A percentile compares a stretch with the other conserved stretches of the same genome.
Conservation (phyloP, 495 filamentous ascomycete genomes). For the Neurospora pannonica region DNA sequence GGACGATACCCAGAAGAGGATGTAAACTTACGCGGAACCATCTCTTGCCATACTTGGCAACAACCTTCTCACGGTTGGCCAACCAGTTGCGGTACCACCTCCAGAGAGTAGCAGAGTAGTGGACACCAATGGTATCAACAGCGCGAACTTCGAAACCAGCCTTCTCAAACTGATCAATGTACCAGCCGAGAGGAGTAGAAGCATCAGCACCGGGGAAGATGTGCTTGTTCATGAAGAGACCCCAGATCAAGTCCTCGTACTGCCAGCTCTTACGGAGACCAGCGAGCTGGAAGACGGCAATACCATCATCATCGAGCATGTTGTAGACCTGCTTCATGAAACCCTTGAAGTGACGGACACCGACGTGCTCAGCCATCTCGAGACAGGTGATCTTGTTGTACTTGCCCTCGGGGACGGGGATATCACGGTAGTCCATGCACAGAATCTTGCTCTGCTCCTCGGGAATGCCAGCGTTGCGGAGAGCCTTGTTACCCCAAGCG, state of each 20-base stretch:
- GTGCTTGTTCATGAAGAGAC: constrained; percentile 89
- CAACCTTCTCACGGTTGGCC: constrained; percentile 87
- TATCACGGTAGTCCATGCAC: constrained; percentile 82
- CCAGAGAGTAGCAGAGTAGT: constrained; percentile 97
- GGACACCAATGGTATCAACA: constrained; percentile 84
- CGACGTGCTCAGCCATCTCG: constrained; percentile 88
- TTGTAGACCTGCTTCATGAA: constrained; percentile 69
- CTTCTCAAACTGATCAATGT: constrained; percentile 58
- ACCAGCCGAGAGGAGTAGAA: constrained; percentile 66
- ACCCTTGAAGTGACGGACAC: constrained; percentile 57
- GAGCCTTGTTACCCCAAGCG: constrained; percentile 68
- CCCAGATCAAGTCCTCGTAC: constrained; percentile 83
- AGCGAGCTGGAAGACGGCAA: constrained; percentile 77
- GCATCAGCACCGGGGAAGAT: constrained; percentile 85
- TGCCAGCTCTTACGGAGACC: constrained; percentile 77
- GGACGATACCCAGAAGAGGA: too few relatives aligned
- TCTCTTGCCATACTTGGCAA: constrained; percentile 86
- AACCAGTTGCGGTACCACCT: constrained; percentile 99
- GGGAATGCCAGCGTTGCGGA: constrained; percentile 56
- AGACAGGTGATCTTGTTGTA: constrained; percentile 83
- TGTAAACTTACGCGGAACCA: constrained; percentile 84
- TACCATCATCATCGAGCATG: constrained; percentile 81
- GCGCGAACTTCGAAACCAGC: constrained; percentile 72
- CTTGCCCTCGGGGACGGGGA: constrained; percentile 53
- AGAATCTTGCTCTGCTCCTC: constrained; percentile 67